phyloP scores from a whole-genome alignment of 75 land plant species.

The Pinus tabuliformis region DNA sequence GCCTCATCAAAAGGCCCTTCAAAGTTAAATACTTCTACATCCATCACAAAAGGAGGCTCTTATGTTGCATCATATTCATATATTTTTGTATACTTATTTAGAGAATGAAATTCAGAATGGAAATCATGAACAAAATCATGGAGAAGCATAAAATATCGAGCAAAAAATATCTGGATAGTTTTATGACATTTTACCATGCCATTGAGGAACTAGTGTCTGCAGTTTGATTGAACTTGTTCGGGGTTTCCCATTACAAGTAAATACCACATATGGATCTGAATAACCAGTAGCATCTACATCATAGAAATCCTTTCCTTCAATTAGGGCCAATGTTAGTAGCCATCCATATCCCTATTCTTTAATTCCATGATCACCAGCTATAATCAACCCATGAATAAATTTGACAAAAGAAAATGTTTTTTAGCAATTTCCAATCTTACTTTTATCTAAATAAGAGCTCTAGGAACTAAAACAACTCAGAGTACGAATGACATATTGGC shows the following conservation, averaged over 20 bases:
- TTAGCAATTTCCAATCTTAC: no score
- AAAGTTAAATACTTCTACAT: conserved; percentile 78
- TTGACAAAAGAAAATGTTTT: no score
- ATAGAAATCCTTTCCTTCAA: no score
- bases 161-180: background rate
- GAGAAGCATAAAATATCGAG: background rate
- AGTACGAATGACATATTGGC: background rate
- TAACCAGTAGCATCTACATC: no score
- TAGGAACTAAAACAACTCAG: background rate
- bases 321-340: conserved; percentile 44
- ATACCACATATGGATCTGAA: no score
- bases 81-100: conserved; percentile 49
- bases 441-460: no score
- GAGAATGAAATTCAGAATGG: no score
- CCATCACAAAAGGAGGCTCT: conserved; percentile 69
- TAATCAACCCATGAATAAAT: no score
- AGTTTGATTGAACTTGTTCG: conserved; percentile 67
- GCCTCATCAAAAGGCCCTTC: conserved; percentile 63
- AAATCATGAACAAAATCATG: no score
- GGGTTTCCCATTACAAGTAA: no score
- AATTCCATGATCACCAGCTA: conserved; percentile 75
- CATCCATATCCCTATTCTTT: conserved; percentile 91
- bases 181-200: no score
- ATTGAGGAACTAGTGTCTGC: conserved; percentile 61
- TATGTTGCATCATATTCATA: conserved; percentile 39